Base-by-base conservation (phyloP, 148 eudicot genomes). In the Rhododendron ovatum region DNA sequence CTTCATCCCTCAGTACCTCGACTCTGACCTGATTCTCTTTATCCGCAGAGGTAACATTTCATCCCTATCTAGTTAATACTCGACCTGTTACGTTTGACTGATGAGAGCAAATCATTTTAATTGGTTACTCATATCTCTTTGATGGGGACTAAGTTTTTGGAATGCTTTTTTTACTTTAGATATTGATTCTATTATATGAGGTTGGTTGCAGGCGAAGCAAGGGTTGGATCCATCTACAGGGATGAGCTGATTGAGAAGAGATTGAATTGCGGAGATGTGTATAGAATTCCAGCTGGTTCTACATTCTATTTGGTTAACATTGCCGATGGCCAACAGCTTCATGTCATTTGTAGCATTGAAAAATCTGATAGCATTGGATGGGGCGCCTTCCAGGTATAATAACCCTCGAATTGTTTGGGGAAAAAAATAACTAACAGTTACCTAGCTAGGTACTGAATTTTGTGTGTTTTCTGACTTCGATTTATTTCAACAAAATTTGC, bases 201-300 rank as follows among this genome's bases (percentile, higher is more conserved):
- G 2, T 86, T 51, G 84, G 63, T 28, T 35, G 80, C 89, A 96
- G 99, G 99, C 39, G 98, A 93, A 87, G 98, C 98, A 7, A 91
- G 89, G 82, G 41, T 96, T 26, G 99, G 98, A 20, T 84, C 90
- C 45, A 96, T 95, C n/a, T 91, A 89, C 75, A 88, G 90, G 13
- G 95, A 95, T 76, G 90, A 92, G 41, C 50, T 93, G 12, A 95
- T 87, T 55, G 98, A 94, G 73, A 89, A 87, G 86, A 30, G 41
- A 17, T 67, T 96, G 84, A 92, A 82, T 85, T 74, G 84, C 8
- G 99, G 99, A 85, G 99, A 96, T 86, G 89, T 96, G 28, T 96
- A 96, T 81, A 90, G 93, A 86, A 90, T 96, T 41, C 89, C 86
- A 13, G 94, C 94, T 4, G 99, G 99, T 24, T 95, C 98, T 14